Conservation (phyloP, 108 stramenopile species). For the Fistulifera pelliculosa region DNA sequence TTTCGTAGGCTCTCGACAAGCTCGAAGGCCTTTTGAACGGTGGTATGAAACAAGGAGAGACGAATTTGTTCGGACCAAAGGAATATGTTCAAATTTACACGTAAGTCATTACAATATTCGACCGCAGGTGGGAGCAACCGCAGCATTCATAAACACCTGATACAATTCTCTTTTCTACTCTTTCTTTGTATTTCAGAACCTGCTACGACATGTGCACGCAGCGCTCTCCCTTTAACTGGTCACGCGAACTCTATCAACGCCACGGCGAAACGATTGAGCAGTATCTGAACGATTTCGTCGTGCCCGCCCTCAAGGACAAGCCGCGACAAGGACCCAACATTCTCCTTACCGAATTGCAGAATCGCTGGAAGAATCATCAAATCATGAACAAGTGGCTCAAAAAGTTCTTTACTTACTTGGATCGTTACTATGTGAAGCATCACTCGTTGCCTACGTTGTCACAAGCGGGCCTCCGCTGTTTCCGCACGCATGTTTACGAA, state of each 20-base stretch:
- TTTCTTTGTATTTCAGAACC: slow-evolving; percentile 45
- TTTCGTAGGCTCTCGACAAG: slow-evolving; percentile 70
- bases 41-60: slow-evolving; percentile 58
- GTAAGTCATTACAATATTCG: slow-evolving; percentile 37
- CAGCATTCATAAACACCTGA: not conserved
- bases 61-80: slow-evolving; percentile 80
- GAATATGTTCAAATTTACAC: slow-evolving; percentile 90
- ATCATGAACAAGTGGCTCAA: slow-evolving; percentile 99
- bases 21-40: slow-evolving; percentile 86
- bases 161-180: not conserved
- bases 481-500: slow-evolving; percentile 92
- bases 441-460: slow-evolving; percentile 85
- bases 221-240: slow-evolving; percentile 98
- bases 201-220: slow-evolving; percentile 99
- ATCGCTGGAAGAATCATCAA: slow-evolving; percentile 95
- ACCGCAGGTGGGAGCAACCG: not conserved
- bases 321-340: slow-evolving; percentile 75
- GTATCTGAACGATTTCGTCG: slow-evolving; percentile 86
- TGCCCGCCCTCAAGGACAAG: slow-evolving; percentile 85
- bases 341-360: slow-evolving; percentile 86
- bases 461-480: slow-evolving; percentile 85
- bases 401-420: slow-evolving; percentile 98
- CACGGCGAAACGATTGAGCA: slow-evolving; percentile 91
- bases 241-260: slow-evolving; percentile 93
- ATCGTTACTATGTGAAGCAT: slow-evolving; percentile 97